These are phyloP conservation scores for Hypholoma sublateritium DNA, from an alignment of 768 basidiomycete genomes.

Conservation along the genomic window DNA sequence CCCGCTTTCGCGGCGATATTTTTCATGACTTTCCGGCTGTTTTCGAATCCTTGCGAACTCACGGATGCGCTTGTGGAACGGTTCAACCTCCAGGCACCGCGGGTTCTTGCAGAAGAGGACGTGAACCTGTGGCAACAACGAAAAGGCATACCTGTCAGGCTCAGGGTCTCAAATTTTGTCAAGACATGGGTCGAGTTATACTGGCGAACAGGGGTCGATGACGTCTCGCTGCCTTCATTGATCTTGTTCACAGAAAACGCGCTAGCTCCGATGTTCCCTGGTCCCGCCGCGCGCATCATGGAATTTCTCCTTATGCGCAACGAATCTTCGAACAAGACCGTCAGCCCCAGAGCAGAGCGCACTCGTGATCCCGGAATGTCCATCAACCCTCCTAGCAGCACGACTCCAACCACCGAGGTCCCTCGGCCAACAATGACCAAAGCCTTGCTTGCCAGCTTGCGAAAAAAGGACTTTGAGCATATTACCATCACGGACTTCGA, in stretches of 20 bases:
- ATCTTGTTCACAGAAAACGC: conserved; percentile 63
- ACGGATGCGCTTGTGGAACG: conserved; percentile 76
- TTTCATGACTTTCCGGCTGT: conserved; percentile 94
- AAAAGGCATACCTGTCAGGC: conserved; percentile 87
- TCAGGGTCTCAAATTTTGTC: conserved; percentile 90
- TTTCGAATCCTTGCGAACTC: conserved; percentile 76
- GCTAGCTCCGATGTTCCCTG: conserved; percentile 60
- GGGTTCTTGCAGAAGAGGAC: conserved; percentile 55
- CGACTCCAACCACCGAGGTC: conserved; percentile 56
- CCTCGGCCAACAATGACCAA: conserved; percentile 89
- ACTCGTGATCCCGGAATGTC: conserved; percentile 76
- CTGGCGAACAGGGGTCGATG: conserved; percentile 81
- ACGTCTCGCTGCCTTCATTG: conserved; percentile 56
- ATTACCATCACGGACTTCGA: conserved; percentile 91
- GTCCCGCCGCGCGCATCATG: conserved; percentile 70
- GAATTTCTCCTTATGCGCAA: conserved; percentile 62
- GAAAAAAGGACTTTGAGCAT: conserved; percentile 59
- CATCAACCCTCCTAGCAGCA: conserved; percentile 55
- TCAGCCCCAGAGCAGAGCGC: conserved; percentile 62
- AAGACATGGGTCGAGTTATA: conserved; percentile 92
- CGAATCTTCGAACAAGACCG: conserved; percentile 43
- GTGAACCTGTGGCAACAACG: conserved; percentile 77
- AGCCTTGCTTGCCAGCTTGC: conserved; percentile 63
- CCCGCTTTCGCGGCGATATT: conserved; percentile 85
- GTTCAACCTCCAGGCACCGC: conserved; percentile 77